A percentile compares a stretch with the other conserved stretches of the same genome.
phyloP scores from a whole-genome alignment of 805 yeast species.

The Jamesozyma lodderae region DNA sequence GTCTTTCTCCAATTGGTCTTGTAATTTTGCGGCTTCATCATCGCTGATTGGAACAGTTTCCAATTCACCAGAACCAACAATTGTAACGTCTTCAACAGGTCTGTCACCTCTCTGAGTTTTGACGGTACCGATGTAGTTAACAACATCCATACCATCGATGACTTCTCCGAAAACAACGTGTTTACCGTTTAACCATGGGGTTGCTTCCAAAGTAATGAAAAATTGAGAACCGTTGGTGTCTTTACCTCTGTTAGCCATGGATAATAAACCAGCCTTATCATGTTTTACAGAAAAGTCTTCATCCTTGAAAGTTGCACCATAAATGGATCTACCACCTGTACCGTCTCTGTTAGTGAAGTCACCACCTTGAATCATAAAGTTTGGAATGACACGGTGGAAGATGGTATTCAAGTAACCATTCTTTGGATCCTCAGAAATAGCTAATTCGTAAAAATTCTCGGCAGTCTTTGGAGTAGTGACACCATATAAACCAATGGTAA shows the following conservation, averaged over 20 bases:
- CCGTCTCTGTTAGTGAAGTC: conserved; percentile 86
- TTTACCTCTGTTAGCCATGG: conserved; percentile 97
- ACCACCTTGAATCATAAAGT: conserved; percentile 57
- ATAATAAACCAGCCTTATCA: conserved; percentile 65
- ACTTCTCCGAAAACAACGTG: conserved; percentile 93
- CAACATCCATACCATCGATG: conserved; percentile 67
- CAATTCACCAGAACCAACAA: conserved; percentile 10
- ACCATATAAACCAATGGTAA: conserved; percentile 75
- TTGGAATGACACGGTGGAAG: conserved; percentile 93
- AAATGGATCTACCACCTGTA: conserved; percentile 86
- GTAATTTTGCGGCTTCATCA: conserved; percentile 2
- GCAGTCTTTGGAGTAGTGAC: conserved; percentile 87
- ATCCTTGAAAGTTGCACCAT: conserved; percentile 59
- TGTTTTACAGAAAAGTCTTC: conserved; percentile 66
- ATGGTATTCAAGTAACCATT: conserved; percentile 75
- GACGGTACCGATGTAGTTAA: conserved; percentile 64
- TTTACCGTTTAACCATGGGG: conserved; percentile 81
- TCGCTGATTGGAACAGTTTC: conserved; percentile 7
- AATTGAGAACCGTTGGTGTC: conserved; percentile 95
- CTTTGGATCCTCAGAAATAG: conserved; percentile 81
- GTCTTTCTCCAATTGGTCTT: conserved; percentile 5
- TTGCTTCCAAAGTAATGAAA: conserved; percentile 68
- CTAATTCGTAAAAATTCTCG: conserved; percentile 84
- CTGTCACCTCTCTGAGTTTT: conserved; percentile 6
- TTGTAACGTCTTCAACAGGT: conserved; percentile 9